Evolutionary conservation across 2,329 filamentous ascomycete genomes (phyloP).

Genomic region (Ceratocystiopsis sp.): DNA sequence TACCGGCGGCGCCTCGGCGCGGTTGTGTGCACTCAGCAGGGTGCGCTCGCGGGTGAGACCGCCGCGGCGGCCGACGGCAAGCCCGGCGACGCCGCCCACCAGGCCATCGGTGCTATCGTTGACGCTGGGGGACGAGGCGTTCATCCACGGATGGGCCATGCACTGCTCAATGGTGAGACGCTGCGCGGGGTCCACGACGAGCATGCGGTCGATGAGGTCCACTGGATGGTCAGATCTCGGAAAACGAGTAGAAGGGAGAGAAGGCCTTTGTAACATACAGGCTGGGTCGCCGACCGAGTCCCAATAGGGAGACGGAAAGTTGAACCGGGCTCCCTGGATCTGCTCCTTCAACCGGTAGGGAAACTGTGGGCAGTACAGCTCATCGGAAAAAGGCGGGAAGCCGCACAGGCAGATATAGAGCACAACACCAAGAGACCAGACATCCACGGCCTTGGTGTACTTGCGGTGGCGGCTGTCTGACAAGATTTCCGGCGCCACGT

Average conservation of each 20-base stretch:
- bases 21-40: conserved; percentile 65
- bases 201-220: conserved; percentile 88
- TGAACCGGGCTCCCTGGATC: conserved; percentile 75
- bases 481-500: conserved; percentile 90
- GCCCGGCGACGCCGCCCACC: conserved; percentile 63
- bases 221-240: conserved; percentile 25
- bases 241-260: neutral
- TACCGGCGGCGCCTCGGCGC: conserved; percentile 40
- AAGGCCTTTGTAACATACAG: conserved; percentile 24
- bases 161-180: conserved; percentile 84
- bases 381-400: conserved; percentile 93
- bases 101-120: conserved; percentile 86
- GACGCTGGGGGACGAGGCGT: conserved; percentile 38
- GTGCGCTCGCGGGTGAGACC: conserved; percentile 61
- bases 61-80: conserved; percentile 75
- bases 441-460: conserved; percentile 88
- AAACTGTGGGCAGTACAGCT: conserved; percentile 64
- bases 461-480: conserved; percentile 65
- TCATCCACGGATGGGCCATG: conserved; percentile 80
- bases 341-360: conserved; percentile 79
- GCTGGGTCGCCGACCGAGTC: conserved; percentile 74
- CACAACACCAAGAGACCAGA: conserved; percentile 96
- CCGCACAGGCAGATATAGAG: conserved; percentile 95
- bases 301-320: conserved; percentile 96
- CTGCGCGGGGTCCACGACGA: conserved; percentile 69